Base-by-base conservation (phyloP, 768 basidiomycete species). In the Trametes coccinea region DNA sequence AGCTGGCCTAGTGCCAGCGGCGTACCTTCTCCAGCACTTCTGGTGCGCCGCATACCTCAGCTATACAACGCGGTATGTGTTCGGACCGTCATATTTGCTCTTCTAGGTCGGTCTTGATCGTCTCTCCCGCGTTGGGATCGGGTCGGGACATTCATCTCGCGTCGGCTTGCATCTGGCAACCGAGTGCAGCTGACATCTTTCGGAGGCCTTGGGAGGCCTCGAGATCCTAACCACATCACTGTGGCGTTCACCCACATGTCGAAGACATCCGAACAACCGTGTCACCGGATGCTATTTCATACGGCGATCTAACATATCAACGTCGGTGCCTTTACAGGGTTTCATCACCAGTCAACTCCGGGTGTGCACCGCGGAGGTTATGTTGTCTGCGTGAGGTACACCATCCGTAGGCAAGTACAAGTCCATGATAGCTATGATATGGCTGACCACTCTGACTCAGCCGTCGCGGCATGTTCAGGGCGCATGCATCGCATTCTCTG, bases 231-330 rank as follows among this genome's bases (percentile, higher is more conserved):
- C 34, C 14, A 16, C 39, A 59, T 44, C 57, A 51, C 50, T 51
- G 57, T 59, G 57, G 57, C 57, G 57, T 52, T 29, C 41, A 17
- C 8, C 48, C 57, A 52, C 57, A 59, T 59, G 57, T 45, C 6
- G 29, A 34, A n/a, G n/a, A 41, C 30, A 27, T 41, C 17, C 37
- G 40, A 46, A 22, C 17, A 49, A 30, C 46, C 39, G 27, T 27
- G 22, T 50, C 39, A 10, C 16, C 49, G 39, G 57, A 49, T 33
- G 41, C 31, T 31, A 44, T 37, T 51, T 44, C 49, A 5, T 59
- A 49, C 57, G 57, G 57, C 57, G 33, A 59, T 59, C 57, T 59
- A 59, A 34, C 39, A 17, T 43, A 31, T 31, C 29, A 47, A 22
- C n/a, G n/a, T 57, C 56, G 34, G 22, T 37, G 56, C 30, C 8